Conservation (phyloP, 805 yeast species). For the Wickerhamiella occidentalis region DNA sequence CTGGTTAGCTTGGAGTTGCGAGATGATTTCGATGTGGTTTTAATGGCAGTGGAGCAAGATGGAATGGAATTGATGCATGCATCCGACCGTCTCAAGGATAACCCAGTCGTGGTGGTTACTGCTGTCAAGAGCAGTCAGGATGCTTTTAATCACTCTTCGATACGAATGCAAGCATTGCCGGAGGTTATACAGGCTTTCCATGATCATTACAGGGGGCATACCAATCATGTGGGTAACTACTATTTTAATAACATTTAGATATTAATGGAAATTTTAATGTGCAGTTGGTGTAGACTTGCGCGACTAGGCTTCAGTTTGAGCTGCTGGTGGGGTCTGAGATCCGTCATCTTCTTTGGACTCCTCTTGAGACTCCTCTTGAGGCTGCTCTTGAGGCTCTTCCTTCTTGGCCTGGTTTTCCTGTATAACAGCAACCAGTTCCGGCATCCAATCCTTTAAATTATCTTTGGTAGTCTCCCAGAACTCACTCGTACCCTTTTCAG, state of each 20-base stretch:
- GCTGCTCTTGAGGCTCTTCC: not conserved
- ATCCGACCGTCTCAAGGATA: not conserved
- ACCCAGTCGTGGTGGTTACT: not conserved
- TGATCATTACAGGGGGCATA: not conserved
- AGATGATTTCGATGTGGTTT: not conserved
- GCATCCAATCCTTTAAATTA: conserved; percentile 29
- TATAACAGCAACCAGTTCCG: conserved; percentile 23
- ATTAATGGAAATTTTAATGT: not conserved
- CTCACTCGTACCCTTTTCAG: conserved; percentile 25
- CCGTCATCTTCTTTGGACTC: not conserved
- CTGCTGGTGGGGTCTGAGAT: not conserved
- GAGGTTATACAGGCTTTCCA: conserved; percentile 43
- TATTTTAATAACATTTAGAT: conserved; percentile 7
- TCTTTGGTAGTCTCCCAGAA: conserved; percentile 32
- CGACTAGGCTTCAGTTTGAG: not conserved
- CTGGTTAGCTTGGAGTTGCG: not conserved
- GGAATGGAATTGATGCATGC: not conserved
- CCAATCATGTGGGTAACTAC: not conserved
- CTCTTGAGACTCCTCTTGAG: not conserved
- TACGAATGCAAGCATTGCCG: conserved; percentile 15
- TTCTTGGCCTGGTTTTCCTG: not conserved
- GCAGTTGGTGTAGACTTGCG: too few relatives aligned
- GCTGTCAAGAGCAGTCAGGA: not conserved
- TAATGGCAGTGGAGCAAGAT: not conserved
- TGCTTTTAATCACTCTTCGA: not conserved